phyloP scores from a whole-genome alignment of 2,329 filamentous ascomycete genomes.

The Sporothrix dimorphospora region DNA sequence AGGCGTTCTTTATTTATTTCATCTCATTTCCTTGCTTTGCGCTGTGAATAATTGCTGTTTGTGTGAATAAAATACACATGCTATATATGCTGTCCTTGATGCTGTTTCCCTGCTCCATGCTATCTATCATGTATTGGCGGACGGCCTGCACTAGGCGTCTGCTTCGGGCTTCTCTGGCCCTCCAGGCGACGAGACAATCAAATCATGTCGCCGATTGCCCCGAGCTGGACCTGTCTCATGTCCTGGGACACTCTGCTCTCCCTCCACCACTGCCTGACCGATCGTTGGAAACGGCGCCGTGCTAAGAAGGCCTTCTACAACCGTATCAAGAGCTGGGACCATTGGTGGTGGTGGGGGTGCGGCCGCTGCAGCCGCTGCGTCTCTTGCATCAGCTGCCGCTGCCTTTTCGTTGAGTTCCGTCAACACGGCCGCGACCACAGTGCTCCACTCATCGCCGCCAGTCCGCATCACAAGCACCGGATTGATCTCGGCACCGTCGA shows the following conservation, averaged over 20 bases:
- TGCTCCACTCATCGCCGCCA: conserved; percentile 43
- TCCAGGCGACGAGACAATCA: neutral
- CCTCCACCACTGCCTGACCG: neutral
- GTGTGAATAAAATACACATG: neutral
- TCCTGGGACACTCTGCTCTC: neutral
- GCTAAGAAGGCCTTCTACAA: neutral
- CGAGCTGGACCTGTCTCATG: neutral
- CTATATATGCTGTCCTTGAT: neutral
- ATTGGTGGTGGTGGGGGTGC: neutral
- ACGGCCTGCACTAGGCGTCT: neutral
- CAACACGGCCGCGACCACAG: conserved; percentile 23
- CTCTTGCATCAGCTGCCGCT: neutral
- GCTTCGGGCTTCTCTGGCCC: neutral
- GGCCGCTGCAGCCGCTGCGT: neutral
- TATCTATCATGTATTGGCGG: neutral
- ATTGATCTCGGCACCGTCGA: conserved; percentile 58
- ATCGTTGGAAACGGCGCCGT: neutral
- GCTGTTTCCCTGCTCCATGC: neutral
- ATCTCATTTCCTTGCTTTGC: too few species aligned
- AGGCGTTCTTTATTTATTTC: neutral
- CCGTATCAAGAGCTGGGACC: neutral
- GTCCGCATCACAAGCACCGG: conserved; percentile 60
- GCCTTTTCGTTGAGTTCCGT: conserved; percentile 16
- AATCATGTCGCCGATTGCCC: neutral
- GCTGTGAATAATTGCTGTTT: neutral